Conservation (phyloP, 1,284 basidiomycete species). For the Ustilago cynodontis region DNA sequence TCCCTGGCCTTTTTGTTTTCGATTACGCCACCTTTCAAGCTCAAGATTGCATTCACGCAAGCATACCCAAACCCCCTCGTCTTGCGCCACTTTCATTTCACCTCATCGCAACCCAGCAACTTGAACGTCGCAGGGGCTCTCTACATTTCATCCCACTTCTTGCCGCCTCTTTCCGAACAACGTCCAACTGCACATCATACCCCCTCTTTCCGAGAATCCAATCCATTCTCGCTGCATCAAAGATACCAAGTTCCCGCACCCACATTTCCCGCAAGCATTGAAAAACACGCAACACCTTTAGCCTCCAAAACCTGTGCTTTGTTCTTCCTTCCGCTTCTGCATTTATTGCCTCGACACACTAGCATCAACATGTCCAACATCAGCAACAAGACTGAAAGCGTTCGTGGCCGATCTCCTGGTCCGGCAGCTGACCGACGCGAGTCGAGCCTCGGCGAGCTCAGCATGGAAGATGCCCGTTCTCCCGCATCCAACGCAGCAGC, state of each 20-base stretch:
- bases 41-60: constrained; percentile 16
- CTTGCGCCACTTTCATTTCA: constrained; percentile 18
- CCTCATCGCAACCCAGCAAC: background rate
- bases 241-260: constrained; percentile 4
- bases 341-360: background rate
- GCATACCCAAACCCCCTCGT: constrained; percentile 12
- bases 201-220: constrained; percentile 21
- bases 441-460: constrained; percentile 22
- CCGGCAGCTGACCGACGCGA: constrained; percentile 39
- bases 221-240: constrained; percentile 1
- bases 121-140: background rate
- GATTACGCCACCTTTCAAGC: background rate
- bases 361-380: constrained; percentile 21
- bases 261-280: constrained; percentile 5
- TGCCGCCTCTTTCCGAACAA: constrained; percentile 7
- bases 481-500: background rate
- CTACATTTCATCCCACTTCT: constrained; percentile 3
- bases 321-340: constrained; percentile 1
- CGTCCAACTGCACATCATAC: constrained; percentile 16
- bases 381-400: constrained; percentile 25
- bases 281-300: background rate
- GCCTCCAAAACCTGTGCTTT: background rate
- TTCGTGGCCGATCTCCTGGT: constrained; percentile 41
- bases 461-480: constrained; percentile 22
- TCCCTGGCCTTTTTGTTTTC: background rate